phyloP scores from a whole-genome alignment of 2,329 filamentous ascomycete species.

The Xylaria sp. region DNA sequence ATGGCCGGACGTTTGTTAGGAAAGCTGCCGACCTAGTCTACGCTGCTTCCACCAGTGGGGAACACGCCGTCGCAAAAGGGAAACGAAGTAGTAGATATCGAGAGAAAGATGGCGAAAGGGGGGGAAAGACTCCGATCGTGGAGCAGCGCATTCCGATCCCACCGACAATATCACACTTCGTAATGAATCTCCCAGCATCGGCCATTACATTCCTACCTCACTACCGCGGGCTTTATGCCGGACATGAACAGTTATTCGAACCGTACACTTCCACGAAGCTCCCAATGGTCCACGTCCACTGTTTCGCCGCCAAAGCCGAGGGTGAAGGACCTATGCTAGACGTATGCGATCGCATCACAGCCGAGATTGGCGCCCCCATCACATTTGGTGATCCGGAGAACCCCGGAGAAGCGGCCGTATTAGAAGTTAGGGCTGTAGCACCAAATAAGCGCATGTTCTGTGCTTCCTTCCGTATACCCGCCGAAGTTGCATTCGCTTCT shows the following conservation, averaged over 20 bases:
- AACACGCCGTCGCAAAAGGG: slow-evolving; percentile 65
- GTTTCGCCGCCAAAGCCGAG: slow-evolving; percentile 86
- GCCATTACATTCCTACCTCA: slow-evolving; percentile 82
- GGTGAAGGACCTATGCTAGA: slow-evolving; percentile 73
- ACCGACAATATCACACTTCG: slow-evolving; percentile 86
- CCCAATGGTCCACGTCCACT: slow-evolving; percentile 92
- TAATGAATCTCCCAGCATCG: slow-evolving; percentile 96
- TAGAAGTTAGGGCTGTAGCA: slow-evolving; percentile 86
- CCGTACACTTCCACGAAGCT: slow-evolving; percentile 69
- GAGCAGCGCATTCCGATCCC: slow-evolving; percentile 68
- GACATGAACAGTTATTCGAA: slow-evolving; percentile 72
- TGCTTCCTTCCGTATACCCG: slow-evolving; percentile 87
- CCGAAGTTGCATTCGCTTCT: slow-evolving; percentile 80
- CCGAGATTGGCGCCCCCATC: slow-evolving; percentile 69
- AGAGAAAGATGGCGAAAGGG: slow-evolving; percentile 44
- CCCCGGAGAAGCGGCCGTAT: slow-evolving; percentile 65
- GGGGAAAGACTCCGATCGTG: slow-evolving; percentile 44
- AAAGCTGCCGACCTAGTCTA: slow-evolving; percentile 72
- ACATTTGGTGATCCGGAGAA: slow-evolving; percentile 62
- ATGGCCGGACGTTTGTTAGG: slow-evolving; percentile 84
- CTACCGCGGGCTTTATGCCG: slow-evolving; percentile 85
- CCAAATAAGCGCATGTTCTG: slow-evolving; percentile 98
- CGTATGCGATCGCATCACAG: slow-evolving; percentile 74
- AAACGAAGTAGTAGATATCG: slow-evolving; percentile 60
- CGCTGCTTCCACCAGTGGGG: slow-evolving; percentile 60